Conservation (phyloP, 106 monocot species). For the Acanthochlamys bracteata region DNA sequence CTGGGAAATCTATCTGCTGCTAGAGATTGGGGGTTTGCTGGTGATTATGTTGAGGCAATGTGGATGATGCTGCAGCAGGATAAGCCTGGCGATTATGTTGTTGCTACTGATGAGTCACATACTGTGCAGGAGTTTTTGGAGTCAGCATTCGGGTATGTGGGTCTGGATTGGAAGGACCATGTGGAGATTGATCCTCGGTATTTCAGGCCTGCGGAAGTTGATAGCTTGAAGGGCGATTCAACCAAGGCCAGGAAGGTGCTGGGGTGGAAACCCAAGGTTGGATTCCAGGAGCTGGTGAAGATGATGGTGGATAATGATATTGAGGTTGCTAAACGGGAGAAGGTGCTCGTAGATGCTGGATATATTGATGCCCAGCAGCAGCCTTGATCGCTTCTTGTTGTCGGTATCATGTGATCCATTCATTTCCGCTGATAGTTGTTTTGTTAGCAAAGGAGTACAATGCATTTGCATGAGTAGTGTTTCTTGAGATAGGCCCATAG, state of each 20-base stretch:
- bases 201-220: slow-evolving; percentile 90
- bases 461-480: not conserved
- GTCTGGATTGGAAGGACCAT: slow-evolving; percentile 82
- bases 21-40: slow-evolving; percentile 94
- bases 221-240: slow-evolving; percentile 82
- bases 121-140: slow-evolving; percentile 89
- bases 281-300: slow-evolving; percentile 71
- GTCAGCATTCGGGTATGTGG: slow-evolving; percentile 69
- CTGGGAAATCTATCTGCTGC: slow-evolving; percentile 86
- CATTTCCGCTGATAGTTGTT: not conserved
- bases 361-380: slow-evolving; percentile 12
- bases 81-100: slow-evolving; percentile 77
- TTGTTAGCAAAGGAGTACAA: not conserved
- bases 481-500: not conserved
- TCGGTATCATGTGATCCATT: not conserved
- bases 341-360: slow-evolving; percentile 10
- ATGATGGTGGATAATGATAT: slow-evolving; percentile 89
- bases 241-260: slow-evolving; percentile 63
- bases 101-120: slow-evolving; percentile 92
- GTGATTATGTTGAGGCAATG: slow-evolving; percentile 98
- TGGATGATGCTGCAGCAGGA: slow-evolving; percentile 99
- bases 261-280: slow-evolving; percentile 84
- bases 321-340: slow-evolving; percentile 6
- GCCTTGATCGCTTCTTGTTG: not conserved
- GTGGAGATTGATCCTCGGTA: slow-evolving; percentile 90